These are phyloP conservation scores for Paramecium bursaria DNA, from an alignment of 73 alveolate genomes.

Conservation along the genomic window DNA sequence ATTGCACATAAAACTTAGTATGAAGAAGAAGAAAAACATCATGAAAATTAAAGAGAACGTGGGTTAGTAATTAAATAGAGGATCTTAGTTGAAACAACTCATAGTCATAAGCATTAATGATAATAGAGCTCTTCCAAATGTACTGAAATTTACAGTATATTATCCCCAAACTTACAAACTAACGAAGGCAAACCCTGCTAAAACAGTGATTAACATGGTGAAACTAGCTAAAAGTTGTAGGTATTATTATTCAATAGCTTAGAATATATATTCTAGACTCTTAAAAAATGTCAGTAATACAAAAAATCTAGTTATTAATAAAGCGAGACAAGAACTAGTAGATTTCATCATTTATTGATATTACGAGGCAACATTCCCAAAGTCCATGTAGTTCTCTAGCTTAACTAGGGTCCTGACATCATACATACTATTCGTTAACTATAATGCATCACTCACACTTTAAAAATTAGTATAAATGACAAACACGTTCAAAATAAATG, in stretches of 20 bases:
- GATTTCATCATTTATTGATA: not conserved
- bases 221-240: slow-evolving; percentile 27
- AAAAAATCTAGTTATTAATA: slow-evolving; percentile 37
- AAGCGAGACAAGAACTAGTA: not conserved
- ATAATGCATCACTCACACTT: not conserved
- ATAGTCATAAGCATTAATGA: not conserved
- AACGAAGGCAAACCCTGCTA: slow-evolving; percentile 28
- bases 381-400: not conserved
- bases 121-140: slow-evolving; percentile 18
- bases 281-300: slow-evolving; percentile 37
- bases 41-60: not conserved
- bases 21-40: slow-evolving; percentile 5
- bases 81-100: not conserved
- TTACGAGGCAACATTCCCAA: slow-evolving; percentile 8
- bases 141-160: slow-evolving; percentile 17
- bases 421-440: not conserved
- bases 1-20: slow-evolving; percentile 35
- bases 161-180: slow-evolving; percentile 5
- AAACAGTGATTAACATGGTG: not conserved
- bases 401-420: not conserved
- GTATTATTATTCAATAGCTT: slow-evolving; percentile 31
- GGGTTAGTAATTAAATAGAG: not conserved
- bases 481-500: slow-evolving; percentile 22
- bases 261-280: slow-evolving; percentile 26
- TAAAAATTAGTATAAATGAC: not conserved